phyloP scores from a whole-genome alignment of 768 basidiomycete genomes.

The Saitozyma podzolica region DNA sequence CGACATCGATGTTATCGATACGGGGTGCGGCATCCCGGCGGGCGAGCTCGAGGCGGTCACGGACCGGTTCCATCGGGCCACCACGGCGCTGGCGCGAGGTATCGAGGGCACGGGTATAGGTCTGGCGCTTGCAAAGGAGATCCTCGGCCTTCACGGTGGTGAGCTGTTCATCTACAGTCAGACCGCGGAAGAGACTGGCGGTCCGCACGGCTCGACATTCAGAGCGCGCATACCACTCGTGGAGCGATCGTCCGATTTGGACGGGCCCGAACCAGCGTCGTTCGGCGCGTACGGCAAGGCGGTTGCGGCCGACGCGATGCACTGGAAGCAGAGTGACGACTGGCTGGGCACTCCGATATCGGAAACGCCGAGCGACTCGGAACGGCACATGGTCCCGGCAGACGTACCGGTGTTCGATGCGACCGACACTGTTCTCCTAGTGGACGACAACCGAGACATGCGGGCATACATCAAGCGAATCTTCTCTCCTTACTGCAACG shows the following conservation, averaged over 20 bases:
- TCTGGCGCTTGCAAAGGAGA: conserved; percentile 47
- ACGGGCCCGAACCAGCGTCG: background rate
- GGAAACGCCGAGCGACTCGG: conserved; percentile 7
- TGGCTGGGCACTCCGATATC: conserved; percentile 1
- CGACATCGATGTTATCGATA: conserved; percentile 52
- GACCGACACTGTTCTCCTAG: conserved; percentile 49
- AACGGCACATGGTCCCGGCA: conserved; percentile 10
- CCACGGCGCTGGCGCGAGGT: conserved; percentile 35
- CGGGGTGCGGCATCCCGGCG: conserved; percentile 54
- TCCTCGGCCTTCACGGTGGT: conserved; percentile 54
- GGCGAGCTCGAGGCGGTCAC: conserved; percentile 42
- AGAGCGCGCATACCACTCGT: conserved; percentile 32
- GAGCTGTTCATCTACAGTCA: conserved; percentile 43
- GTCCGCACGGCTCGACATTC: conserved; percentile 36
- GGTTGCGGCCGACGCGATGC: conserved; percentile 49
- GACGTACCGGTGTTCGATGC: conserved; percentile 45
- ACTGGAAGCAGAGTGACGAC: conserved; percentile 26
- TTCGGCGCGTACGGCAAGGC: conserved; percentile 44
- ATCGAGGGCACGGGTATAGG: conserved; percentile 54
- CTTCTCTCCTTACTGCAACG: conserved; percentile 50
- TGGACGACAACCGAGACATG: conserved; percentile 50
- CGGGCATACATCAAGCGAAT: conserved; percentile 49
- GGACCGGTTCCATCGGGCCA: conserved; percentile 54
- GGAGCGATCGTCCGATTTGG: background rate
- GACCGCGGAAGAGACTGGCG: conserved; percentile 31